Evolutionary conservation across 73 alveolate genomes (phyloP).

Genomic region (Breviolum minutum): DNA sequence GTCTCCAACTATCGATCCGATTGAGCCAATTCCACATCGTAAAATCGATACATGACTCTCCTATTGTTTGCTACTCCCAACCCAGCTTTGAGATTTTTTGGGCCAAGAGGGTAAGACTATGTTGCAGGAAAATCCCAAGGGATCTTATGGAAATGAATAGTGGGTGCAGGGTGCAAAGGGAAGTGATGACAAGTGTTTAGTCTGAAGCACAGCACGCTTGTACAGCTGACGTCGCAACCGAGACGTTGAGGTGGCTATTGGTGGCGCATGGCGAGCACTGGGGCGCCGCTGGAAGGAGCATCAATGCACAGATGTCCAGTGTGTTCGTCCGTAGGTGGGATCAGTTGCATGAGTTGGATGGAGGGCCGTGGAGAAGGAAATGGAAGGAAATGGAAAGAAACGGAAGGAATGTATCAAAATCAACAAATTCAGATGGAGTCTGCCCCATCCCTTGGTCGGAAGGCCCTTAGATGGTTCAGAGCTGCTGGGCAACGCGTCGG

Average conservation of each 20-base stretch:
- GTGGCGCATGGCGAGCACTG: constrained; percentile 92
- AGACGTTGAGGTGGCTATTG: constrained; percentile 21
- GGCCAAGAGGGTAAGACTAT: neutral
- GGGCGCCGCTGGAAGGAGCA: constrained; percentile 91
- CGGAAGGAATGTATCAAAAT: too few species aligned
- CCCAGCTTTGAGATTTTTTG: neutral
- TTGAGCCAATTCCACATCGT: too few species aligned
- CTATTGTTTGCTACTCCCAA: neutral
- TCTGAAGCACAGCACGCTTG: neutral
- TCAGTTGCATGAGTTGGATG: neutral
- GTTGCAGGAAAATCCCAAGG: neutral
- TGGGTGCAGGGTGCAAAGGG: too few species aligned
- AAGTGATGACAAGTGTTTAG: neutral
- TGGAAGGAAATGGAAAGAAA: too few species aligned
- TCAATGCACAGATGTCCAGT: constrained; percentile 84
- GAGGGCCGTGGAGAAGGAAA: neutral
- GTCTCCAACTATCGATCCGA: neutral
- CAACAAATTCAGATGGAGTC: too few species aligned
- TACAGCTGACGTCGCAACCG: neutral
- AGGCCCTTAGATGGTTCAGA: neutral
- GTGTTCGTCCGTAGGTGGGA: neutral
- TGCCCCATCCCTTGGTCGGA: too few species aligned
- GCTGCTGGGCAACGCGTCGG: neutral
- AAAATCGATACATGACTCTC: neutral
- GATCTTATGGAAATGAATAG: neutral